A percentile compares a stretch with the other conserved stretches of the same genome.
These are phyloP conservation scores for Xylaria sp. DNA, from an alignment of 2,329 filamentous ascomycete species.

Conservation along the genomic window DNA sequence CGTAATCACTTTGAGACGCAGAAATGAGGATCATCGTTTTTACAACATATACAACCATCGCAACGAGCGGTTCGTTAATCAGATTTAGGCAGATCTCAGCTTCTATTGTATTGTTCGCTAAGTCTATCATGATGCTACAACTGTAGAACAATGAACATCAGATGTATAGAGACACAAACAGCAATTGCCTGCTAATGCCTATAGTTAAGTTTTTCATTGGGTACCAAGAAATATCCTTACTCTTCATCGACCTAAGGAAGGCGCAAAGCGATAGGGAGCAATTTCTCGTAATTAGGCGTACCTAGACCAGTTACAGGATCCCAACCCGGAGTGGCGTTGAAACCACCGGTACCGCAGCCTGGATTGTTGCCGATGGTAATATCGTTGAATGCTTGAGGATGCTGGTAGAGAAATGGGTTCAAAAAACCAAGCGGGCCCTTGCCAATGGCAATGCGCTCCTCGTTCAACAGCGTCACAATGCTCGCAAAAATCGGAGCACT, in stretches of 20 bases:
- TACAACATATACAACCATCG: too few species aligned
- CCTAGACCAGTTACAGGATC: conserved; percentile 50
- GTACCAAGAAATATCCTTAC: not conserved
- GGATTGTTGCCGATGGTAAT: conserved; percentile 47
- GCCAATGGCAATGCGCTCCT: conserved; percentile 39
- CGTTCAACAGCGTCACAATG: conserved; percentile 42
- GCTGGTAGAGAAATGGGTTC: conserved; percentile 44
- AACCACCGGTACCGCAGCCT: conserved; percentile 45
- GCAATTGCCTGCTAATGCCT: not conserved
- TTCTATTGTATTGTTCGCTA: conserved; percentile 4
- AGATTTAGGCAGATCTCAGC: not conserved
- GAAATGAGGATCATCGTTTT: too few species aligned
- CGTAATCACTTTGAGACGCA: too few species aligned
- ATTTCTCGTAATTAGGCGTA: conserved; percentile 38
- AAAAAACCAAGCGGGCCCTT: conserved; percentile 43
- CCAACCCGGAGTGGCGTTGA: conserved; percentile 46
- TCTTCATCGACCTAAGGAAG: conserved; percentile 23
- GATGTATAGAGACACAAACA: not conserved
- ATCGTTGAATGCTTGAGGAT: conserved; percentile 47
- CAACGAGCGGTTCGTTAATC: not conserved
- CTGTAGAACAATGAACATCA: not conserved
- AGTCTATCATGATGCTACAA: not conserved
- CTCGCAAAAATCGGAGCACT: conserved; percentile 41
- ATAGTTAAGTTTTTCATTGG: not conserved
- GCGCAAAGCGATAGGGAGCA: conserved; percentile 32